Evolutionary conservation across 345 rosid genomes (phyloP), one percentile per base, ranked within the genome.

Genomic region (Populus deltoides): DNA sequence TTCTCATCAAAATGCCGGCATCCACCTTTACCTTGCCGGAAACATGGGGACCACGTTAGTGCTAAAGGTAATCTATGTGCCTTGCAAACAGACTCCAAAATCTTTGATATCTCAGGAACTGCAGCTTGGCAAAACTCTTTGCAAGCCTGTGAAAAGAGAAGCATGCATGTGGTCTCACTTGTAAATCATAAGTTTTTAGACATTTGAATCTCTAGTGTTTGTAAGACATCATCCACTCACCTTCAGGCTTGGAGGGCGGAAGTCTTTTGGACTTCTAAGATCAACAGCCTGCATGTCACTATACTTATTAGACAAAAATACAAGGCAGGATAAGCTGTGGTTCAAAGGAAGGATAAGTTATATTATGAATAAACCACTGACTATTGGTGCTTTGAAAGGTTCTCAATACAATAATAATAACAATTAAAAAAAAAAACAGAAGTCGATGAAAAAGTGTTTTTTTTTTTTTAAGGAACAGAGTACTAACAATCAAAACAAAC

Each of bases 11-110:
- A 89, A 82, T 88, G 97, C 24, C 87, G 88, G 68, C 90, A 85
- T 77, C 95, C 98, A 77, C 80, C 85, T 85, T 90, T 89, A 49
- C 91, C 87, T 81, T 89, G 96, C 75, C 69, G 83, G 66, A 81
- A 83, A 74, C 95, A 90, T 12, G 90, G 88, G 2, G 94, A 90
- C 98, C 98, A 94, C 4, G 92, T 90, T 75, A 92, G 87, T 81
- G 97, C 98, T 83, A 94, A 77, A 73, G 97, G 97, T 67, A 94
- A 71, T 55, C 83, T 80, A 85, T 92, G 80, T 47, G 62, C 83
- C 79, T 65, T 87, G 92, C 93, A 93, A 65, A 90, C 88, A 67
- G 90, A 85, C 70, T 75, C 82, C 82, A 92, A 83, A 81, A 89
- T 83, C 73, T 88, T 87, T 35, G 80, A 73, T 78, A 93, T 79